Evolutionary conservation across 345 rosid species (phyloP), one percentile per base, ranked within the genome.

Genomic region (Moringa oleifera): DNA sequence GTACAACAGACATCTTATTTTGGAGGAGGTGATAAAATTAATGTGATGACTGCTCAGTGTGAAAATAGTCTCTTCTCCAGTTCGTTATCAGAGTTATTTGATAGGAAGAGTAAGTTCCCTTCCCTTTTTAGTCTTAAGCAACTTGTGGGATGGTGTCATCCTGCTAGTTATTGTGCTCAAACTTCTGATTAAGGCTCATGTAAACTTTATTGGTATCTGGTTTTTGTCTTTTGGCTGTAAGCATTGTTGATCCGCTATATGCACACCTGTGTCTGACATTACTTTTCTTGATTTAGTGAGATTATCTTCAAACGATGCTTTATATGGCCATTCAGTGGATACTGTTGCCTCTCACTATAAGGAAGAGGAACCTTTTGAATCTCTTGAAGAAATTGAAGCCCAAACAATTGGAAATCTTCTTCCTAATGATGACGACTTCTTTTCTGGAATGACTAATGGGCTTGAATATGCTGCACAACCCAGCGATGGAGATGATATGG

Each of bases 1-100:
- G 45, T 37, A 57, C 71, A 67, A 63, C 65, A 63, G 18, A 37
- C 50, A 46, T 63, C 75, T 54, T 58, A 57, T 56, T 68, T 57
- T 61, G 31, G 28, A n/a, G 74, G 73, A 57, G 68, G 64, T 36
- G 65, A 68, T 53, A 55, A 63, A 57, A 64, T 68, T 60, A 70
- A 70, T 45, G 25, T 24, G 57, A 60, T 69, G 70, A 69, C 70
- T 21, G 58, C 75, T 53, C 81, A 81, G 78, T 75, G 81, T 71
- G 96, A 88, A 77, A 90, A 86, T 76, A 85, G 97, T 73, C 83
- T 93, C 58, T 93, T 93, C 76, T 93, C 98, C 24, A 86, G 96
- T 79, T 90, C 98, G 12, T 58, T 93, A 64, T 90, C 97, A 20
- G 98, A 93, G 54, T 59, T 86, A 64, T 84, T 86, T 72, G 85